Conservation (phyloP, 2,329 filamentous ascomycete genomes). For the Penicillium psychrosexuale region DNA sequence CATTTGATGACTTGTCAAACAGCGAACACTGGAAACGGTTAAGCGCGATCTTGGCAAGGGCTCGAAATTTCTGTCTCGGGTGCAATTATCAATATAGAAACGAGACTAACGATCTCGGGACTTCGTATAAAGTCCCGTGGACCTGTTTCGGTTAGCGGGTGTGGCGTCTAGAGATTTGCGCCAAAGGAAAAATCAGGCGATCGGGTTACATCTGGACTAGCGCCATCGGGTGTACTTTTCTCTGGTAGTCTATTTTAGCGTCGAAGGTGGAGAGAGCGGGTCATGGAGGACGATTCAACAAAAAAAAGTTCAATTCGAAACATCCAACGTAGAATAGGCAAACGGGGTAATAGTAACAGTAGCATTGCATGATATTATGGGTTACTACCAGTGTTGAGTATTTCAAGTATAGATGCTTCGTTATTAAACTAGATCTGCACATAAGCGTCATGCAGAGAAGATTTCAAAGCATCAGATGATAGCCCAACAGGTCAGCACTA, state of each 20-base stretch:
- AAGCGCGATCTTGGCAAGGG: constrained; percentile 10
- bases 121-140: neutral
- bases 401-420: neutral
- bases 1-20: neutral
- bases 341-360: neutral
- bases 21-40: neutral
- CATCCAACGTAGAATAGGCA: neutral
- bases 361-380: neutral
- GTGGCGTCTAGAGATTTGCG: constrained; percentile 12
- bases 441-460: neutral
- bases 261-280: neutral
- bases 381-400: neutral
- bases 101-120: neutral
- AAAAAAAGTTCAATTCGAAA: neutral
- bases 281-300: neutral
- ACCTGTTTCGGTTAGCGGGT: constrained; percentile 7
- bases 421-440: neutral
- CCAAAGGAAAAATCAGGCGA: constrained; percentile 11
- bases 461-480: neutral
- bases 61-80: neutral
- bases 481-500: neutral
- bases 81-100: neutral
- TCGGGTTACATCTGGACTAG: constrained; percentile 11
- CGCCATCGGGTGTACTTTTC: neutral
- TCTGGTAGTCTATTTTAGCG: neutral